Percentiles rank a stretch among this genome's conserved stretches.
phyloP scores from a whole-genome alignment of 768 basidiomycete genomes.

The Phaeotremella fagi region DNA sequence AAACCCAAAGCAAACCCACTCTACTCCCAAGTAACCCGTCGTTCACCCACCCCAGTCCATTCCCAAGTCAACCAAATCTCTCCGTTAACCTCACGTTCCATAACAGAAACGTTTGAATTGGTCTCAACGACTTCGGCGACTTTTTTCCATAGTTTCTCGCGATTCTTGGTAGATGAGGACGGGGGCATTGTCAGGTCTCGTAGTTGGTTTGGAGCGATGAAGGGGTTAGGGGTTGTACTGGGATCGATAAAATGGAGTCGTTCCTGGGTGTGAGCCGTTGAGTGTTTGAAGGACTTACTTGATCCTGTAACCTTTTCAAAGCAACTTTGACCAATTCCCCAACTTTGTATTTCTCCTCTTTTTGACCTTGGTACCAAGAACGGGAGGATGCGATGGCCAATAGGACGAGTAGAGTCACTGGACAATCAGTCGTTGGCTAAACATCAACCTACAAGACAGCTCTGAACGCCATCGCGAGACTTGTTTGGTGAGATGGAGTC shows the following conservation, averaged over 20 bases:
- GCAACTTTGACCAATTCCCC: slow-evolving; percentile 45
- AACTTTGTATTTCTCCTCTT: slow-evolving; percentile 40
- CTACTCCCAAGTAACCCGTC: slow-evolving; percentile 20
- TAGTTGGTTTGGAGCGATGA: slow-evolving; percentile 45
- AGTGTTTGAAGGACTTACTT: slow-evolving; percentile 21
- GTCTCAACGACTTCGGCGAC: slow-evolving; percentile 38
- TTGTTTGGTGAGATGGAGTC: slow-evolving; percentile 32
- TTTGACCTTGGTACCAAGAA: slow-evolving; percentile 20
- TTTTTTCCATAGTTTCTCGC: slow-evolving; percentile 32
- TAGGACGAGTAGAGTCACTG: slow-evolving; percentile 26
- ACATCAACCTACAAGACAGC: slow-evolving; percentile 27
- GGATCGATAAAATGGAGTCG: slow-evolving; percentile 45
- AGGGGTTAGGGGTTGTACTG: slow-evolving; percentile 37
- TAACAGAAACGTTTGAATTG: slow-evolving; percentile 44
- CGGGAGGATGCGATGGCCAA: slow-evolving; percentile 30
- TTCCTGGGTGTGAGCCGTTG: slow-evolving; percentile 23
- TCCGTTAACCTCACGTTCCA: slow-evolving; percentile 41
- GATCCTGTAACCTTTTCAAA: slow-evolving; percentile 43
- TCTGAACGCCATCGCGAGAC: slow-evolving; percentile 44
- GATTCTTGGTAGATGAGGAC: slow-evolving; percentile 21
- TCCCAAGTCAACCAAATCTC: slow-evolving; percentile 47
- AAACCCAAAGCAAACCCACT: too few species aligned
- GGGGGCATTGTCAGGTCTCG: slow-evolving; percentile 44
- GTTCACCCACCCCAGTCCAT: slow-evolving; percentile 40
- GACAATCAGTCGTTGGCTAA: not conserved